These are phyloP conservation scores for Pyrenophora graminea DNA, from an alignment of 2,329 filamentous ascomycete genomes.

Conservation along the genomic window DNA sequence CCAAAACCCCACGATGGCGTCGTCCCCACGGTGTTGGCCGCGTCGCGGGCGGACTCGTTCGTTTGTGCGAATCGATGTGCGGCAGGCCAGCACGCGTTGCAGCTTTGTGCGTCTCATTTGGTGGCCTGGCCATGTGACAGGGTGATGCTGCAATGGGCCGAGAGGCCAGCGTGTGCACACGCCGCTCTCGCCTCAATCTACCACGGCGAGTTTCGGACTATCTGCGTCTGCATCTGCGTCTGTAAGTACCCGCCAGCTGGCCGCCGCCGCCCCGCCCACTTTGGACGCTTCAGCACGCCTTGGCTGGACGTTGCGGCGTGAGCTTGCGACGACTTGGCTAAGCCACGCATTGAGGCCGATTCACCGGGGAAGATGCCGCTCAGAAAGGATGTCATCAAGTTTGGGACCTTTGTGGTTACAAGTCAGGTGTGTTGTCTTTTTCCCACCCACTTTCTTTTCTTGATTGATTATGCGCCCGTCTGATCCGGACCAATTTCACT, in stretches of 20 bases:
- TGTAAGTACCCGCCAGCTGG: background rate
- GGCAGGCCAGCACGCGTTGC: constrained; percentile 18
- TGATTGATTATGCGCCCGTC: too few relatives aligned
- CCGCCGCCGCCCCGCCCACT: background rate
- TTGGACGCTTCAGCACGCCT: too few relatives aligned
- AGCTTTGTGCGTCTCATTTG: constrained; percentile 4
- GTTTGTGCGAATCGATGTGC: constrained; percentile 25
- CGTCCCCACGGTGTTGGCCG: constrained; percentile 15
- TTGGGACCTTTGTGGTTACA: constrained; percentile 52
- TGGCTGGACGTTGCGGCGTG: too few relatives aligned
- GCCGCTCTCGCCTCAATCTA: constrained; percentile 1
- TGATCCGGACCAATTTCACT: background rate
- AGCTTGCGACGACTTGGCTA: constrained; percentile 6
- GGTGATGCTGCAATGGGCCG: constrained; percentile 7
- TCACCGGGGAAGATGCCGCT: constrained; percentile 39
- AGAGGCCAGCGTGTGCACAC: constrained; percentile 4
- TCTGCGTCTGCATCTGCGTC: background rate
- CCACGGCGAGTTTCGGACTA: too few relatives aligned
- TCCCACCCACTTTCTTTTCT: background rate
- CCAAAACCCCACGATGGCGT: constrained; percentile 19
- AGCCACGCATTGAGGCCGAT: background rate
- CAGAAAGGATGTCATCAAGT: constrained; percentile 48
- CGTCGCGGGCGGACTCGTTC: constrained; percentile 5
- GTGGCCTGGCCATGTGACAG: constrained; percentile 19
- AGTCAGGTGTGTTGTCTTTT: constrained; percentile 43